phyloP scores from a whole-genome alignment of 164 flowering plant genomes.

The grape (Vitis vinifera) region DNA sequence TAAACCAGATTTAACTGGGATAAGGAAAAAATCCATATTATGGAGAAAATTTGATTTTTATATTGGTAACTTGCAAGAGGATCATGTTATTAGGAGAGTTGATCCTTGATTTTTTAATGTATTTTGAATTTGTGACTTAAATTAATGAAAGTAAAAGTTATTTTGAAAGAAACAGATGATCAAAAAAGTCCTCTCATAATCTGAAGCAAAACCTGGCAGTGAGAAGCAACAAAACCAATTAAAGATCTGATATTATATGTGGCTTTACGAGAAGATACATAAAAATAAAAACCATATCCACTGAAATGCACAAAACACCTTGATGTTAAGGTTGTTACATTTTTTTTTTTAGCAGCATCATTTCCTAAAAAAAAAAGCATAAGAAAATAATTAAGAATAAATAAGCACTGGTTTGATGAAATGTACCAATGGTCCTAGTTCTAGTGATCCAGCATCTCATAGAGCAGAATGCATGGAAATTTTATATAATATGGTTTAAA shows the following conservation, averaged over 20 bases:
- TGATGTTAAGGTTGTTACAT: too few species aligned
- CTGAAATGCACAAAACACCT: too few species aligned
- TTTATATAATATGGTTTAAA: not conserved
- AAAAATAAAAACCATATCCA: too few species aligned
- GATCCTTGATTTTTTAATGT: not conserved
- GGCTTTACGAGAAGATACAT: too few species aligned
- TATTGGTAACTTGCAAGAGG: not conserved
- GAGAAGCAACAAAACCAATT: not conserved
- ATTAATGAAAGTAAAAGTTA: not conserved
- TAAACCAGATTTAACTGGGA: not conserved
- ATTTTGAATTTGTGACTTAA: too few species aligned
- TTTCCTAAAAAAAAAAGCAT: not conserved
- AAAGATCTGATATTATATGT: too few species aligned
- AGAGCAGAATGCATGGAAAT: not conserved
- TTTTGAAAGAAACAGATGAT: too few species aligned
- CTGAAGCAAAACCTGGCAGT: too few species aligned
- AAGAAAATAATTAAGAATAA: not conserved
- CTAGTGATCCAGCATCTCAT: not conserved
- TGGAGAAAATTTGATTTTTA: not conserved
- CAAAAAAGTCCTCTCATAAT: too few species aligned
- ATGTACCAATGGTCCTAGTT: not conserved
- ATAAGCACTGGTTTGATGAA: not conserved
- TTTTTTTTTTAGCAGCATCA: not conserved
- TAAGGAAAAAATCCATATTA: not conserved
- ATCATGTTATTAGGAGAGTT: not conserved